phyloP scores from a whole-genome alignment of 2,329 filamentous ascomycete species.

The Dryadomyces quercivorus region DNA sequence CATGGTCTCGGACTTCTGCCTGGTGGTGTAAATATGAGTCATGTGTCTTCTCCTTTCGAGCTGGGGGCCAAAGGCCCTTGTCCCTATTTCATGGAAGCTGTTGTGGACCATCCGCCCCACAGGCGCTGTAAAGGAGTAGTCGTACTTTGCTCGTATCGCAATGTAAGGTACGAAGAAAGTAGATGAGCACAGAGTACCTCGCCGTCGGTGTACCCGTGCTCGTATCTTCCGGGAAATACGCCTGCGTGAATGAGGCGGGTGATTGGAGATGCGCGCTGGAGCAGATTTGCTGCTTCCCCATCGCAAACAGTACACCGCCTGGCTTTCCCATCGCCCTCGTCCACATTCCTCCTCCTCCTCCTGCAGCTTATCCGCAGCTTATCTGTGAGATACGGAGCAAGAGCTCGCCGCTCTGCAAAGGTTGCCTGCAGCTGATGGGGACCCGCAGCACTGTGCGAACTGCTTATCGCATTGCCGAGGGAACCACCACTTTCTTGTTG shows the following conservation, averaged over 20 bases:
- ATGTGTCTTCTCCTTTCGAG: neutral
- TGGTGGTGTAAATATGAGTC: neutral
- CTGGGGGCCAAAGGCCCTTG: too few species aligned
- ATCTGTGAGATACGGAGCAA: too few species aligned
- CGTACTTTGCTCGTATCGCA: neutral
- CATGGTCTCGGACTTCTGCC: too few species aligned
- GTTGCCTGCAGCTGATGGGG: neutral
- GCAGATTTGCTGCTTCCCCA: too few species aligned
- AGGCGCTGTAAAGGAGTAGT: neutral
- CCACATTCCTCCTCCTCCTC: too few species aligned
- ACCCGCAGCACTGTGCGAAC: conserved; percentile 9
- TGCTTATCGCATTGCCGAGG: conserved; percentile 18
- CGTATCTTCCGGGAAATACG: too few species aligned
- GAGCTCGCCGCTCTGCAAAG: neutral
- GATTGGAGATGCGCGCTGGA: too few species aligned
- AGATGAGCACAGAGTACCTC: too few species aligned
- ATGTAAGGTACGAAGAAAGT: neutral
- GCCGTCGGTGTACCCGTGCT: too few species aligned
- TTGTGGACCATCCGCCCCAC: neutral
- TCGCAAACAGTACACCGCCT: neutral
- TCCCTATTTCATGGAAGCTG: too few species aligned
- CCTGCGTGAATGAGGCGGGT: too few species aligned
- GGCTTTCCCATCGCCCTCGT: neutral
- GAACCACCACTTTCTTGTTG: conserved; percentile 10
- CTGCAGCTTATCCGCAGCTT: neutral